Conservation (phyloP, 108 stramenopile genomes). For the Skeletonema tropicum region DNA sequence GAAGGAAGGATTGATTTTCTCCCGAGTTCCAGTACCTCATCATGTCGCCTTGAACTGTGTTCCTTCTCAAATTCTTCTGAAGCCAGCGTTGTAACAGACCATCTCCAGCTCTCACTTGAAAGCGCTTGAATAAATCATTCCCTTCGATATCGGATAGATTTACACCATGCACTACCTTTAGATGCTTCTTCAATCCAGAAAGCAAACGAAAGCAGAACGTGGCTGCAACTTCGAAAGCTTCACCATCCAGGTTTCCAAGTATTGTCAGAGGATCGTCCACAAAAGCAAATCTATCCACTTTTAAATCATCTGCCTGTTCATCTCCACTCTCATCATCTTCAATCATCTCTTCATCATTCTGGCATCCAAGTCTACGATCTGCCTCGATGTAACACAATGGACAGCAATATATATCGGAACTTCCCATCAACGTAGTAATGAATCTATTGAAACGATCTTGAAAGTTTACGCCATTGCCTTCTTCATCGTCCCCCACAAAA, state of each 20-base stretch:
- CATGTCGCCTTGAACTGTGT: constrained; percentile 71
- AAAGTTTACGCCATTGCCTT: constrained; percentile 34
- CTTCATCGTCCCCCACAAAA: constrained; percentile 15
- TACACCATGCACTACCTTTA: constrained; percentile 62
- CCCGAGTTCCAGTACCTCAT: constrained; percentile 72
- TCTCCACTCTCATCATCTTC: constrained; percentile 46
- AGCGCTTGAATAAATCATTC: constrained; percentile 74
- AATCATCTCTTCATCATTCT: constrained; percentile 28
- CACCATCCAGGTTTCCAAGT: constrained; percentile 62
- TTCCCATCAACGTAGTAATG: constrained; percentile 66
- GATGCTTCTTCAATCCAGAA: constrained; percentile 67
- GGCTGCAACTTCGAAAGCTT: constrained; percentile 62
- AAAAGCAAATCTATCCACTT: constrained; percentile 39
- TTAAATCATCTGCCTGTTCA: constrained; percentile 17
- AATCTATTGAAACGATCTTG: constrained; percentile 57
- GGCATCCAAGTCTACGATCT: constrained; percentile 39
- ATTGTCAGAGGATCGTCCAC: constrained; percentile 78
- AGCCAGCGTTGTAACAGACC: constrained; percentile 79
- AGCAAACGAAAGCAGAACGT: constrained; percentile 68
- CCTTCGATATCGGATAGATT: constrained; percentile 61
- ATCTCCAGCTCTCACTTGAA: constrained; percentile 56
- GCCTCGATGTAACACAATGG: constrained; percentile 78
- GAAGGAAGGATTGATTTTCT: constrained; percentile 69
- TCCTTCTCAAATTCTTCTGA: constrained; percentile 24
- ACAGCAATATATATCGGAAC: constrained; percentile 73